Conservation (phyloP, 768 basidiomycete genomes). For the Terana coerulea region DNA sequence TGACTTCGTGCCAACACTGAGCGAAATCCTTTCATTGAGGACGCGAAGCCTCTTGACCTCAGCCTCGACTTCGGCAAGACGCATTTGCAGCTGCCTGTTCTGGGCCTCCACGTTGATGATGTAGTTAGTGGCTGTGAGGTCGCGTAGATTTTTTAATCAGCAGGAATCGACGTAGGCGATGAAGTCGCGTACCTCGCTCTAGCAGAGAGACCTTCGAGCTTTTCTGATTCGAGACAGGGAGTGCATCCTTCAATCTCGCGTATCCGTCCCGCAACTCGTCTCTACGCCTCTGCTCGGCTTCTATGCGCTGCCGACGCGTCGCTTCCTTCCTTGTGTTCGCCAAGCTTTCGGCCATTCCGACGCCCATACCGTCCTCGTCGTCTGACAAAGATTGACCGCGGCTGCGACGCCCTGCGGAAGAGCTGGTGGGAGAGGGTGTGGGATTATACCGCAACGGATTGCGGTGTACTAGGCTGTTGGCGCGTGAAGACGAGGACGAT, state of each 20-base stretch:
- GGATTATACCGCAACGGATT: slow-evolving; percentile 70
- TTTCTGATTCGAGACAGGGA: slow-evolving; percentile 87
- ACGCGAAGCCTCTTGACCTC: slow-evolving; percentile 69
- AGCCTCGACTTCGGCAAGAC: slow-evolving; percentile 59
- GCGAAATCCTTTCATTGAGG: slow-evolving; percentile 82
- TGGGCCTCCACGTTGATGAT: slow-evolving; percentile 69
- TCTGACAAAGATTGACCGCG: slow-evolving; percentile 66
- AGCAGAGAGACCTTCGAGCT: slow-evolving; percentile 86
- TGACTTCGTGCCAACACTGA: slow-evolving; percentile 52
- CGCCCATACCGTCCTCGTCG: slow-evolving; percentile 65
- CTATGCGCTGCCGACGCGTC: slow-evolving; percentile 78
- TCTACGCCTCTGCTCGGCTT: slow-evolving; percentile 85
- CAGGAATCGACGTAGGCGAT: slow-evolving; percentile 21
- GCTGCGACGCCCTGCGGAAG: slow-evolving; percentile 63
- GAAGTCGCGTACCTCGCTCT: slow-evolving; percentile 69
- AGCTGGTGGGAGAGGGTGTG: slow-evolving; percentile 74
- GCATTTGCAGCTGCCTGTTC: slow-evolving; percentile 67
- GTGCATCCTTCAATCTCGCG: slow-evolving; percentile 80
- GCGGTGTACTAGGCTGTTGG: slow-evolving; percentile 73
- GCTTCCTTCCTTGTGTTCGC: slow-evolving; percentile 81
- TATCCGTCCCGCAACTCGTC: slow-evolving; percentile 91
- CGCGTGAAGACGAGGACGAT: slow-evolving; percentile 76
- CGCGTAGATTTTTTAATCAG: slow-evolving; percentile 2
- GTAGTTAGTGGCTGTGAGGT: slow-evolving; percentile 65
- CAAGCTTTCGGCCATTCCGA: slow-evolving; percentile 63